Evolutionary conservation across 208 protist genomes (phyloP).

Genomic region (Trypanosomatidae sp.): DNA sequence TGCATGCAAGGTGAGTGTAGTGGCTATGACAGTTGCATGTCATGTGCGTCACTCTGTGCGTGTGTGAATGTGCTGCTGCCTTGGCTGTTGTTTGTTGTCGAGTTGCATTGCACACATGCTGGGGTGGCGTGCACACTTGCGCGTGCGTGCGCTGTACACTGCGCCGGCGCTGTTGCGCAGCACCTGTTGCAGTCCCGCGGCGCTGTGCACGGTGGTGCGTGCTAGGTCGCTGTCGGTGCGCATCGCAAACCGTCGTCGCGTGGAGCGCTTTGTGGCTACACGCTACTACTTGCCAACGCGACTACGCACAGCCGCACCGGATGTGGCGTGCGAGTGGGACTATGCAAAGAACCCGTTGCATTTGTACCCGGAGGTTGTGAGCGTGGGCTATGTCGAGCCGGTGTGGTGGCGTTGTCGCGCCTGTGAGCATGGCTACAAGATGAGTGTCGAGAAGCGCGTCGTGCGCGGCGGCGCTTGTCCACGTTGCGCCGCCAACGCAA

Average conservation of each 20-base stretch:
- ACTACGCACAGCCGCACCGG: slow-evolving; percentile 65
- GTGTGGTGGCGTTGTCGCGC: slow-evolving; percentile 64
- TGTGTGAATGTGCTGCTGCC: too few species aligned
- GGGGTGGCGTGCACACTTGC: too few species aligned
- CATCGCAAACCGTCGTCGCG: slow-evolving; percentile 71
- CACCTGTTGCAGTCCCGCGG: background rate
- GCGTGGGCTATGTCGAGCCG: slow-evolving; percentile 57
- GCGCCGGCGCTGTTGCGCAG: too few species aligned
- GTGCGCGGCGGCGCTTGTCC: slow-evolving; percentile 71
- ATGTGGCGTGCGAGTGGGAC: slow-evolving; percentile 84
- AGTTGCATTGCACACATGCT: too few species aligned
- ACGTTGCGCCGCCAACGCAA: slow-evolving; percentile 16
- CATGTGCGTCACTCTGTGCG: too few species aligned
- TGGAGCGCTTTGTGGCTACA: slow-evolving; percentile 78
- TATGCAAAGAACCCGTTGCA: slow-evolving; percentile 69
- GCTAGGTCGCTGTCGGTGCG: slow-evolving; percentile 24
- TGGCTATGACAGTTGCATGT: too few species aligned
- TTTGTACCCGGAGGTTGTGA: slow-evolving; percentile 76
- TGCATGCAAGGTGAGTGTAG: too few species aligned
- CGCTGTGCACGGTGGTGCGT: slow-evolving; percentile 1
- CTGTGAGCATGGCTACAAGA: slow-evolving; percentile 41
- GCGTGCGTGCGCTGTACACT: too few species aligned
- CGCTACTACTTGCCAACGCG: slow-evolving; percentile 77
- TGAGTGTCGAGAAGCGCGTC: slow-evolving; percentile 86
- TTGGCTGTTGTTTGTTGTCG: too few species aligned